phyloP scores from a whole-genome alignment of 2,329 filamentous ascomycete genomes.

The Aspergillus eucalypticola region DNA sequence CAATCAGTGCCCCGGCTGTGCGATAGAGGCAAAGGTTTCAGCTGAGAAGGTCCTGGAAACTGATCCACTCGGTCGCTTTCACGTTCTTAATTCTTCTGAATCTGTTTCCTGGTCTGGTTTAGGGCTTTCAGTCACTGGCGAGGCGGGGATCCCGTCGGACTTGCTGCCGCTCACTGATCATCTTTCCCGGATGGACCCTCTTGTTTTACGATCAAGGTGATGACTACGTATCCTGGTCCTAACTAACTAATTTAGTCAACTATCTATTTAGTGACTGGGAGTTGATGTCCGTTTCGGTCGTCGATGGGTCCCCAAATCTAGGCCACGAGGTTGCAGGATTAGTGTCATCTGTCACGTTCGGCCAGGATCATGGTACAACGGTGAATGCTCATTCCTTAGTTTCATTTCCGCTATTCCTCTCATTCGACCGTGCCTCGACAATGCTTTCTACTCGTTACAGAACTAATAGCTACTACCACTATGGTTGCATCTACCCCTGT shows the following conservation, averaged over 20 bases:
- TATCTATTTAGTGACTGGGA: background rate
- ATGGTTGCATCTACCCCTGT: background rate
- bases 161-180: background rate
- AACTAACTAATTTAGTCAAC: background rate
- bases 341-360: constrained; percentile 4
- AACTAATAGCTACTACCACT: background rate
- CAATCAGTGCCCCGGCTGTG: constrained; percentile 2
- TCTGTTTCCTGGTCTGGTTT: too few species aligned
- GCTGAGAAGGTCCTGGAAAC: constrained; percentile 12
- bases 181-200: background rate
- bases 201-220: background rate
- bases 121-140: background rate
- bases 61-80: background rate
- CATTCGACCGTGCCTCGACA: background rate
- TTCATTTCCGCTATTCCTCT: background rate
- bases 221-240: background rate
- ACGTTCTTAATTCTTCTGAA: background rate
- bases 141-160: background rate
- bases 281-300: background rate
- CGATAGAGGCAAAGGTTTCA: constrained; percentile 12
- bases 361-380: background rate
- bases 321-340: constrained; percentile 1
- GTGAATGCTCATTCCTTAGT: background rate
- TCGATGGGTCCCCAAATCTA: background rate
- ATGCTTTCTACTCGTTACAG: background rate